Evolutionary conservation across 75 land plant genomes (phyloP).

Genomic region (Azolla pinnata): DNA sequence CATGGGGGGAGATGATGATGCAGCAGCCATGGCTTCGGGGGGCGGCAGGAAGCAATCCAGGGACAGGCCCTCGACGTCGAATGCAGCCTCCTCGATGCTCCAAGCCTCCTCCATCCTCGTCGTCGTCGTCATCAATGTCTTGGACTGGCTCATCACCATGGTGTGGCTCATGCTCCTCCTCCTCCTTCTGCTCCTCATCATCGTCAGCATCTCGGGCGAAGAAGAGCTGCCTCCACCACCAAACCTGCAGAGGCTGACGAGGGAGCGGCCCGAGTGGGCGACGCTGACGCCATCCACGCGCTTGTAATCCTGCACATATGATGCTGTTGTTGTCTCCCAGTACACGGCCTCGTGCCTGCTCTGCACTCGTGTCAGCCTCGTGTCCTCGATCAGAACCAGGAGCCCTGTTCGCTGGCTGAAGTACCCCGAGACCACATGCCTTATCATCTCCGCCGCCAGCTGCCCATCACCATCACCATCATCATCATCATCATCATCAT

Average conservation of each 20-base stretch:
- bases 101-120: slow-evolving; percentile 48
- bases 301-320: slow-evolving; percentile 45
- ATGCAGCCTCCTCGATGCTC: slow-evolving; percentile 42
- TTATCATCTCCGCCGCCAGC: slow-evolving; percentile 27
- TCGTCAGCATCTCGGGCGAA: no score
- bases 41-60: slow-evolving; percentile 43
- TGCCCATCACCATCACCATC: no score
- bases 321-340: slow-evolving; percentile 66
- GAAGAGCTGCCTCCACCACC: slow-evolving; percentile 36
- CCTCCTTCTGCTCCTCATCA: no score
- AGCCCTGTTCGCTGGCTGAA: slow-evolving; percentile 71
- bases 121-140: no score
- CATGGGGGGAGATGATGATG: no score
- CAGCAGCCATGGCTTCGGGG: no score
- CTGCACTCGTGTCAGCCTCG: slow-evolving; percentile 53
- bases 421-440: slow-evolving; percentile 41
- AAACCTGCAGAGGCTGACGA: slow-evolving; percentile 30
- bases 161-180: no score
- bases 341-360: slow-evolving; percentile 33
- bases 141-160: no score
- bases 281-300: slow-evolving; percentile 30
- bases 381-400: slow-evolving; percentile 56
- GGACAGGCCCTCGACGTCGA: slow-evolving; percentile 39
- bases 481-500: slow-evolving; percentile 14
- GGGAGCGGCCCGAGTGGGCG: slow-evolving; percentile 31